Evolutionary conservation across 1,284 basidiomycete genomes (phyloP), one percentile per base, ranked within the genome.

Genomic region (Sanghuangporus sanghuang): DNA sequence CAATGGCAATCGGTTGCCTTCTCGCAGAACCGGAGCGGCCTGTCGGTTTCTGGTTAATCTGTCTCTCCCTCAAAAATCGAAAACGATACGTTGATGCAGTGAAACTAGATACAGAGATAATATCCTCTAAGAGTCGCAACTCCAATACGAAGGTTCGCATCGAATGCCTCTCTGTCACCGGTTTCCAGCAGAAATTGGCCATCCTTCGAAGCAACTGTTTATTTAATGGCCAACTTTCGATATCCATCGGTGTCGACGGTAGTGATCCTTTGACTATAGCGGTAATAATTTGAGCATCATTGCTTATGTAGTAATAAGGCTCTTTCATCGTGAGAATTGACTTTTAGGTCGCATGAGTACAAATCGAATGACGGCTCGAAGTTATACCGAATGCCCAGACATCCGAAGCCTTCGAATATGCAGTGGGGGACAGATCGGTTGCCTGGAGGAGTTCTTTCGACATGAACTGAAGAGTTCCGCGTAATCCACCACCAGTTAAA

Each of bases 331-430:
- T 44, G 12, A 44, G 42, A n/a, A 44, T 12, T 14, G 42, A 12
- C 42, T 44, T 44, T 14, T 44, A 9, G 11, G 4, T 44, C n/a
- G 1, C 12, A n/a, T 44, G 42, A 44, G 42, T 44, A 44, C 12
- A 12, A 44, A 44, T 7, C n/a, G 6, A 14, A 44, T 44, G 42
- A 2, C n/a, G 42, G 11, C 42, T 32, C 27, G 27, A n/a, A 2
- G 59, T 62, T 54, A 62, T 62, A 16, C 53, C 52, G 16, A 62
- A 44, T 11, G 61, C 52, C 61, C 61, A 62, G 23, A 62, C 35
- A 57, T 62, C 61, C 4, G 61, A 61, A 5, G 9, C 38, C n/a
- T 18, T 21, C 12, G 54, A 12, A 42, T 57, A 12, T 44, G 7
- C 12, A 21, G 35, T 21, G 21, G 32, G 32, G 40, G 42, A 12